Conservation (phyloP, 2,329 filamentous ascomycete species). For the Colletotrichum abscissum region DNA sequence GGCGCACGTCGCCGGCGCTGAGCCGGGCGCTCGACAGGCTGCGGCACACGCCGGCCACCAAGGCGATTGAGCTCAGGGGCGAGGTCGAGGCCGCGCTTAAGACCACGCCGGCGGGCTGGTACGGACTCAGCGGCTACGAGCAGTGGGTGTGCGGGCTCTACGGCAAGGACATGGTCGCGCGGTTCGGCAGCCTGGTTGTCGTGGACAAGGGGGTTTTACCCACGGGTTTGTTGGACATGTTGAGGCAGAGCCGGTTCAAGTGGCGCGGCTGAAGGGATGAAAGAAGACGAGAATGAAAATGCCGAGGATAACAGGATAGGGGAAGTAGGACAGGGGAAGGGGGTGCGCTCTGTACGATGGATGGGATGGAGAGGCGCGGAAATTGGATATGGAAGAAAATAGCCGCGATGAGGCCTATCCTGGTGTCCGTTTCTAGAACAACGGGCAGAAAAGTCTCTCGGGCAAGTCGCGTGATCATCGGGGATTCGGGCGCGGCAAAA, state of each 20-base stretch:
- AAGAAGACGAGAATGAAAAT: neutral
- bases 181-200: constrained; percentile 52
- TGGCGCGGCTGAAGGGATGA: constrained; percentile 47
- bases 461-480: neutral
- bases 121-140: constrained; percentile 43
- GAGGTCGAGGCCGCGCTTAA: constrained; percentile 37
- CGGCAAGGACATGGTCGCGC: constrained; percentile 49
- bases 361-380: neutral
- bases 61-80: constrained; percentile 40
- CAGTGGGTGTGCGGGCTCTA: constrained; percentile 52
- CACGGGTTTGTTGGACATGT: constrained; percentile 50
- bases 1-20: constrained; percentile 44
- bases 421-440: neutral
- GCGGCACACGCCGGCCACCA: constrained; percentile 41
- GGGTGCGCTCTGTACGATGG: no score
- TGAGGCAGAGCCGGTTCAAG: constrained; percentile 49
- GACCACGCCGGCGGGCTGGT: constrained; percentile 34
- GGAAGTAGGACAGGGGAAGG: neutral
- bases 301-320: neutral
- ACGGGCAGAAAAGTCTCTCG: neutral
- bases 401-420: constrained; percentile 14
- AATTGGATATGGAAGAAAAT: neutral
- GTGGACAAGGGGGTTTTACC: constrained; percentile 53
- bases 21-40: constrained; percentile 43
- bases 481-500: neutral